Evolutionary conservation across 2,329 filamentous ascomycete genomes (phyloP).

Genomic region (Ophiognomonia clavigignenti-juglandacearum): DNA sequence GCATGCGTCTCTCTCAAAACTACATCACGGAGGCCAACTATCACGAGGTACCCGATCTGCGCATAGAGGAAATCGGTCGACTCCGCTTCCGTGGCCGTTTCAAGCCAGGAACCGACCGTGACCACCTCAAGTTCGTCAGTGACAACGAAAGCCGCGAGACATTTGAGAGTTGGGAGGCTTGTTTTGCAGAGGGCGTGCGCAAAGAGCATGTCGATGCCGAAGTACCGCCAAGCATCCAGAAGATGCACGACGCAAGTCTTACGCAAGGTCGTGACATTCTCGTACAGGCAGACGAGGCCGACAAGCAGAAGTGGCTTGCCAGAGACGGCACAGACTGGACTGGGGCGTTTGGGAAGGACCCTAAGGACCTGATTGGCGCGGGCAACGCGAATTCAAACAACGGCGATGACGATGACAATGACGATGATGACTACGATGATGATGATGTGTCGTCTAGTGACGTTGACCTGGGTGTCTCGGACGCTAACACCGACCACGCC

Average conservation of each 20-base stretch:
- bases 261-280: slow-evolving; percentile 77
- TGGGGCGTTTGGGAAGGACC: slow-evolving; percentile 78
- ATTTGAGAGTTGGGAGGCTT: slow-evolving; percentile 91
- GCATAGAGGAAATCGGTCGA: slow-evolving; percentile 75
- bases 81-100: slow-evolving; percentile 77
- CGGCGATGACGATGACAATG: slow-evolving; percentile 21
- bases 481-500: slow-evolving; percentile 36
- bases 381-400: slow-evolving; percentile 16
- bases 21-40: slow-evolving; percentile 82
- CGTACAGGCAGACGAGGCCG: slow-evolving; percentile 64
- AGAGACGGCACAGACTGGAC: slow-evolving; percentile 83
- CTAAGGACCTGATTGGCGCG: slow-evolving; percentile 42
- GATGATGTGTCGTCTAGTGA: slow-evolving; percentile 30
- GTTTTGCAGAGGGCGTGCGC: slow-evolving; percentile 80
- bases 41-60: slow-evolving; percentile 63
- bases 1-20: slow-evolving; percentile 77
- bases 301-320: slow-evolving; percentile 72
- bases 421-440: slow-evolving; percentile 36
- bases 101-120: slow-evolving; percentile 84
- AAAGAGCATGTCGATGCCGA: slow-evolving; percentile 65
- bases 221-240: slow-evolving; percentile 65
- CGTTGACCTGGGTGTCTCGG: slow-evolving; percentile 55
- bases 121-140: slow-evolving; percentile 76
- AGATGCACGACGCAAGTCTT: slow-evolving; percentile 77
- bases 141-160: slow-evolving; percentile 91